Conservation (phyloP, 306 rosid genomes). For the Arachis hypogaea region DNA sequence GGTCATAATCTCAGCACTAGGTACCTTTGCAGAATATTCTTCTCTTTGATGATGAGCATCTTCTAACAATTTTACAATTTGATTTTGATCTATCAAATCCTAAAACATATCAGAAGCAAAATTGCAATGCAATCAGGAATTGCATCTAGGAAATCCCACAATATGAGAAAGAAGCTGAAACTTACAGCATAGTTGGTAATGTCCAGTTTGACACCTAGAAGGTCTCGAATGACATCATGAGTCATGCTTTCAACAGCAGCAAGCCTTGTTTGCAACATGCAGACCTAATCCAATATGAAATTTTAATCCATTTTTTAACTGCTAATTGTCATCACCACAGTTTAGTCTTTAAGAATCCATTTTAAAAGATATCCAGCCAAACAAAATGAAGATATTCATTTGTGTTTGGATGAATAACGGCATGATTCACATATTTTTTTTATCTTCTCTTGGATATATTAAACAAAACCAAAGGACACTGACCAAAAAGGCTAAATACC, state of each 20-base stretch:
- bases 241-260: slow-evolving; percentile 98
- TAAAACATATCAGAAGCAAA: slow-evolving; percentile 42
- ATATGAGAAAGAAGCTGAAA: slow-evolving; percentile 34
- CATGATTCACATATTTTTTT: not conserved
- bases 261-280: slow-evolving; percentile 79
- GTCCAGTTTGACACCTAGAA: slow-evolving; percentile 91
- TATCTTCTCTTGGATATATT: not conserved
- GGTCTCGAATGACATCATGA: slow-evolving; percentile 95
- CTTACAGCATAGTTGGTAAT: slow-evolving; percentile 85
- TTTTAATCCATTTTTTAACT: slow-evolving; percentile 6
- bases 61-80: slow-evolving; percentile 69
- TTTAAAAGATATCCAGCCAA: slow-evolving; percentile 1
- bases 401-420: slow-evolving; percentile 12
- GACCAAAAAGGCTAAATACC: slow-evolving; percentile 47
- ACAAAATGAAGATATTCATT: slow-evolving; percentile 24
- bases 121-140: slow-evolving; percentile 43
- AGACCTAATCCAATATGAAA: slow-evolving; percentile 59
- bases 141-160: slow-evolving; percentile 19
- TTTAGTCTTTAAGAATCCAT: slow-evolving; percentile 10
- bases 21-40: slow-evolving; percentile 69
- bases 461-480: slow-evolving; percentile 18
- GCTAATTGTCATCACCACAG: slow-evolving; percentile 11
- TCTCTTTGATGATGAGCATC: slow-evolving; percentile 71
- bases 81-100: slow-evolving; percentile 78
- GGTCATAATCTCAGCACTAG: slow-evolving; percentile 5